Evolutionary conservation across 164 flowering plant genomes (phyloP).

Genomic region (Tetrastigma voinierianum): DNA sequence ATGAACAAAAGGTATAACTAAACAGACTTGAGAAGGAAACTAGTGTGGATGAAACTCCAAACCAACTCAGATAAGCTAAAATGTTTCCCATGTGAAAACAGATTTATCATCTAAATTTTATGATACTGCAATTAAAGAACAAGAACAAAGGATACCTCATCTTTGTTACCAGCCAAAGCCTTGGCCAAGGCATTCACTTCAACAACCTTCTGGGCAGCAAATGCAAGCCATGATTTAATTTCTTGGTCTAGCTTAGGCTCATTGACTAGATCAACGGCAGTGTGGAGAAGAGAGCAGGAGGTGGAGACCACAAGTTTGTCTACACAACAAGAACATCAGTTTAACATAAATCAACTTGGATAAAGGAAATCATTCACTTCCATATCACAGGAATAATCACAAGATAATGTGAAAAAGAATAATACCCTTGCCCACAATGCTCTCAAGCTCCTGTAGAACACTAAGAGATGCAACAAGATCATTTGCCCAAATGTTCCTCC

Average conservation of each 20-base stretch:
- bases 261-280: constrained; percentile 77
- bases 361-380: neutral
- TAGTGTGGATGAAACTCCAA: no score
- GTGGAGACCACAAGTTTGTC: constrained; percentile 80
- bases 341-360: neutral
- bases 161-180: constrained; percentile 64
- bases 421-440: constrained; percentile 71
- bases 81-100: no score
- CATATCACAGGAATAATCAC: neutral
- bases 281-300: constrained; percentile 81
- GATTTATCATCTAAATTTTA: no score
- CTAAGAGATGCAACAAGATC: constrained; percentile 58
- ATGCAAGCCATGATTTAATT: constrained; percentile 77
- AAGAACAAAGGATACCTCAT: constrained; percentile 44
- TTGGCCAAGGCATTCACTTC: constrained; percentile 73
- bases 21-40: no score
- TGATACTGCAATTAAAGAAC: no score
- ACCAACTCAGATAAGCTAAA: no score
- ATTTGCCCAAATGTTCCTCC: constrained; percentile 87
- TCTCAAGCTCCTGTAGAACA: constrained; percentile 54
- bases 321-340: constrained; percentile 17
- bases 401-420: neutral
- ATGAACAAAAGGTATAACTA: no score
- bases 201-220: constrained; percentile 69
- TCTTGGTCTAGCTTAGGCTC: constrained; percentile 71